Base-by-base conservation (phyloP, 164 flowering plant species). In the Umbilicus rupestris region DNA sequence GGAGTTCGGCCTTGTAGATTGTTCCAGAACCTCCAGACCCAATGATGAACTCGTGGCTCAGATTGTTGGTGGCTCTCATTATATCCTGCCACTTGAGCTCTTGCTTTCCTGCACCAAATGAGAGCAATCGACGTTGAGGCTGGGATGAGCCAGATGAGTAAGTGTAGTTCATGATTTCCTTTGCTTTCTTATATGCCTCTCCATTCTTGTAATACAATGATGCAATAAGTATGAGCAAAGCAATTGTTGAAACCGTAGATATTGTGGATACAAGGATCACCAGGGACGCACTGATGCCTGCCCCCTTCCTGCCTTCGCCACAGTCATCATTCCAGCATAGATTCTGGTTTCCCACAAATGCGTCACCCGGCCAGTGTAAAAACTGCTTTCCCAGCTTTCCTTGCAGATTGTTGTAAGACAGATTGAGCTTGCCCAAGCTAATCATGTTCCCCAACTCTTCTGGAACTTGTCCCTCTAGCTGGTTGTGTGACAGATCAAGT, bases 21-120 rank as follows among this genome's bases (percentile, higher is more conserved):
- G 79, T 87, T 35, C 99, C 97, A 0, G 97, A 87, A 9, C 99
- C 99, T 30, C 99, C 99, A 2, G 94, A 79, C 24, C 97, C 99
- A 28, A 95, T 82, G 39, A 88, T 78, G 70, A 76, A 89, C 69
- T 84, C 87, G 15, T 89, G 86, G 39, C 89, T 84, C 7, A 89
- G 82, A 69, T 89, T 77, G 68, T 85, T 78, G 46, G 99, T 94
- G 63, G 96, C 96, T 66, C 75, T 83, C 97, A 88, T 88, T 22
- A 95, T 89, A 72, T 85, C 94, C 62, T 83, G 83, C 96, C 97
- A 95, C 66, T 70, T 87, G 73, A 81, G 78, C 33, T 89, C 93
- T 62, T 69, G 68, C 77, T 72, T 84, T 11, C 62, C 74, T 28
- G 77, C 73, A 20, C 76, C 80, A 2, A 77, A 77, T 9, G 65